A percentile compares a stretch with the other conserved stretches of the same genome.
Conservation (phyloP, 192 early-diverging fungal genomes). For the Backusella tarrabulga region DNA sequence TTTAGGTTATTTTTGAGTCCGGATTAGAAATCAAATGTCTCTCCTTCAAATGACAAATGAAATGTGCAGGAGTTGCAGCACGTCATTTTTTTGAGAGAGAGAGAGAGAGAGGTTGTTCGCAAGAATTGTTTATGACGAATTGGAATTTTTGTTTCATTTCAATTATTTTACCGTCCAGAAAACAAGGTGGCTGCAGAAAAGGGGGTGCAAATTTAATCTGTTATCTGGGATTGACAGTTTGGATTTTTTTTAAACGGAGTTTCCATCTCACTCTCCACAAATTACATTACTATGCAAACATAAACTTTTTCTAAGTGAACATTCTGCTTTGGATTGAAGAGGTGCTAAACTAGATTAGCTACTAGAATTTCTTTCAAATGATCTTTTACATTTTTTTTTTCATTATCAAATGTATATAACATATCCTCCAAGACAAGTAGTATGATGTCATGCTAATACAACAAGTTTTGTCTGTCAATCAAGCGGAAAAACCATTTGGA, state of each 20-base stretch:
- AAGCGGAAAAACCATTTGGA: not conserved
- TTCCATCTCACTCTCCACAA: not conserved
- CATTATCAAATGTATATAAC: too few species aligned
- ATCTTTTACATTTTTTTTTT: too few species aligned
- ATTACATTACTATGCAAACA: not conserved
- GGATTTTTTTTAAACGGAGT: not conserved
- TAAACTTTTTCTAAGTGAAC: not conserved
- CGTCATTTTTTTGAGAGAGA: not conserved
- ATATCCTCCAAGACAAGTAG: not conserved
- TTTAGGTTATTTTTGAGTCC: not conserved
- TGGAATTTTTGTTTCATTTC: not conserved
- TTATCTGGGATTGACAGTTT: not conserved
- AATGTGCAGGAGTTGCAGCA: not conserved
- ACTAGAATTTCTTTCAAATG: not conserved
- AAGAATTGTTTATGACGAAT: not conserved
- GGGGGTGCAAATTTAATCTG: not conserved
- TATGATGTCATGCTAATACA: not conserved
- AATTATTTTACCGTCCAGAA: not conserved
- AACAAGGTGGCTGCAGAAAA: not conserved
- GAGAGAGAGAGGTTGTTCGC: not conserved
- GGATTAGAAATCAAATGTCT: not conserved
- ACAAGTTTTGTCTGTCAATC: not conserved
- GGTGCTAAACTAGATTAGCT: not conserved
- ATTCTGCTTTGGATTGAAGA: not conserved
- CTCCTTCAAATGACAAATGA: not conserved